Evolutionary conservation across 176 grass and related monocot species (phyloP), one percentile per base, ranked within the genome.

Genomic region (Ensete ventricosum): DNA sequence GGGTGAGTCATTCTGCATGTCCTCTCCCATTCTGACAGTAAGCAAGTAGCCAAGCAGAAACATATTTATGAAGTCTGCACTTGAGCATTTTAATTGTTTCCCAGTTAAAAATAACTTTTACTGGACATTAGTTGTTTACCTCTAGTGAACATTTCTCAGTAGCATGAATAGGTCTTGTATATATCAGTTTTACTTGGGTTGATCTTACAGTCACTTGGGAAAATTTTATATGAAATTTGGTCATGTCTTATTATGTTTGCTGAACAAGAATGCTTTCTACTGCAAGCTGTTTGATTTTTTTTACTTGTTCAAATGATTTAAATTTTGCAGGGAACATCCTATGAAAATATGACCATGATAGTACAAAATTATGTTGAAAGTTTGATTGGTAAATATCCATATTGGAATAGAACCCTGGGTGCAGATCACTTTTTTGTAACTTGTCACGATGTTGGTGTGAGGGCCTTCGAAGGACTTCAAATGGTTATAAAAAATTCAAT

Each of bases 371-470:
- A 99, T 70, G 86, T 91, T 48, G 83, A 85, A 78, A 84, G 82
- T 25, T 88, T 99, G 80, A 91, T 99, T 84, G 86, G 71, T 50
- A 99, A 94, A 86, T 91, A 99, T 63, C 90, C 90, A 62, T 99
- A 91, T 82, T 99, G 90, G 95, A 99, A 99, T 80, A 84, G 86
- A 66, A 99, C 95, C 72, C 64, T 89, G 19, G 95, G 95, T n/a
- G 86, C 90, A 9, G 86, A 94, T 20, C 95, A 99, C 68, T 89
- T 99, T 64, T 89, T 99, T 83, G 86, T 99, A 23, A 90, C 95
- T 50, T 99, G 95, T 76, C 95, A 99, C 73, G 95, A 99, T 74
- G 95, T 99, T 11, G 95, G 95, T 53, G 95, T 99, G 71, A 89
- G 95, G 73, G 90, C 95, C 52, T 99, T 99, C 50, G 90, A 99